phyloP scores from a whole-genome alignment of 805 yeast species.

The Teunomyces gatunensis region DNA sequence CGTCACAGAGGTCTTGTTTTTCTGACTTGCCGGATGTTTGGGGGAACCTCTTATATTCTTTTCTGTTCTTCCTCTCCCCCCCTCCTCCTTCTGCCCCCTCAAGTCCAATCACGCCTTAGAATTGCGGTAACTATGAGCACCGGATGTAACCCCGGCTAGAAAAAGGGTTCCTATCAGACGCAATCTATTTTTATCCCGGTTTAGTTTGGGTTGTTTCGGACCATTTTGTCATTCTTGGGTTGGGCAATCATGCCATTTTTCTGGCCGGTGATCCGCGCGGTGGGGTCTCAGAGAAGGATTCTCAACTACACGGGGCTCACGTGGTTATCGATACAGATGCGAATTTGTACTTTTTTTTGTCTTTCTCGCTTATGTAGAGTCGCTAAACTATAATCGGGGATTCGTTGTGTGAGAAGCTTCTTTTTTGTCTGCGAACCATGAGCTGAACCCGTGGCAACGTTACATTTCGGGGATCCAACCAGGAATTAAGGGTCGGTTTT shows the following conservation, averaged over 20 bases:
- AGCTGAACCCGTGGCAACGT: background rate
- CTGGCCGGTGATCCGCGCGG: background rate
- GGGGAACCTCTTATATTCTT: too few relatives aligned
- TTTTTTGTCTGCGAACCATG: too few relatives aligned
- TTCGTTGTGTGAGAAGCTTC: background rate
- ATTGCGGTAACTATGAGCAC: background rate
- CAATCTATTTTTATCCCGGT: background rate
- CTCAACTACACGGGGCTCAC: background rate
- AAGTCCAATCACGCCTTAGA: background rate
- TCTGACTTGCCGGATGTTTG: too few relatives aligned
- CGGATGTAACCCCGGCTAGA: background rate
- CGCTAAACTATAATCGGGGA: background rate
- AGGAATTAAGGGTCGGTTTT: too few relatives aligned
- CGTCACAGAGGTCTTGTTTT: too few relatives aligned
- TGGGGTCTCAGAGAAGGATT: too few relatives aligned
- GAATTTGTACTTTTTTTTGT: background rate
- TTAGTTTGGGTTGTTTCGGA: background rate
- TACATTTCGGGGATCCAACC: background rate
- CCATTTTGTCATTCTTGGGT: background rate
- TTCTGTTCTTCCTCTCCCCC: too few relatives aligned
- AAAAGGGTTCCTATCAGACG: background rate
- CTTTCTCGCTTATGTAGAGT: background rate
- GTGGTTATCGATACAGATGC: background rate
- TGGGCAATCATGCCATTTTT: background rate
- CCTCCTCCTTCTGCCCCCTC: background rate